Evolutionary conservation across 805 yeast species (phyloP).

Genomic region (Scheffersomyces coipomensis): DNA sequence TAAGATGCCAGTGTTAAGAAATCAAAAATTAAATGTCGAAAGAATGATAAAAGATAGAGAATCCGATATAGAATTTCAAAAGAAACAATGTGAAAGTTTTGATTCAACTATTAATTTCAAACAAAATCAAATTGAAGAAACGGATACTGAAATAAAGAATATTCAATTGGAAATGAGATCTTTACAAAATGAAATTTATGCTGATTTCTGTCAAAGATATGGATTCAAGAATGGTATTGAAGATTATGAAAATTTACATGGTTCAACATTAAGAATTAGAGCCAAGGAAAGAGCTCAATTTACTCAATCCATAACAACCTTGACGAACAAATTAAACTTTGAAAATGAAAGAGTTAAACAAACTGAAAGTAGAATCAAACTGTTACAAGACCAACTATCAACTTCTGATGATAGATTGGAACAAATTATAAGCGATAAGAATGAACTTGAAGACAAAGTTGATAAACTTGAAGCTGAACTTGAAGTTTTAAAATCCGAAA

Average conservation of each 20-base stretch:
- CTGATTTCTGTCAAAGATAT: slow-evolving; percentile 52
- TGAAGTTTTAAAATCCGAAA: slow-evolving; percentile 21
- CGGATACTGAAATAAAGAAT: slow-evolving; percentile 19
- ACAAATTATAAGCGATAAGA: slow-evolving; percentile 31
- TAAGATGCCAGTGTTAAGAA: slow-evolving; percentile 43
- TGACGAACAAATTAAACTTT: slow-evolving; percentile 61
- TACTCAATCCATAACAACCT: slow-evolving; percentile 56
- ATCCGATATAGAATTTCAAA: slow-evolving; percentile 53
- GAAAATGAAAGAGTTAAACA: slow-evolving; percentile 61
- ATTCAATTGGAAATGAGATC: slow-evolving; percentile 14
- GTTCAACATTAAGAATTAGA: slow-evolving; percentile 52
- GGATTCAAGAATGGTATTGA: slow-evolving; percentile 53
- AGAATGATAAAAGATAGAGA: slow-evolving; percentile 45
- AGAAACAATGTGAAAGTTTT: slow-evolving; percentile 17
- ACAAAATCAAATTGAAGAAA: slow-evolving; percentile 8
- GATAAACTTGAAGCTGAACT: slow-evolving; percentile 27
- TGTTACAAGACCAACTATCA: slow-evolving; percentile 38
- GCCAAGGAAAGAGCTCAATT: slow-evolving; percentile 62
- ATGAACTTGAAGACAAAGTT: slow-evolving; percentile 17
- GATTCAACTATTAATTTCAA: slow-evolving; percentile 15
- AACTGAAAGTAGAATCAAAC: slow-evolving; percentile 44
- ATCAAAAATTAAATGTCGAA: slow-evolving; percentile 41
- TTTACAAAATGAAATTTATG: slow-evolving; percentile 47
- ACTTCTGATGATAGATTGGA: slow-evolving; percentile 33
- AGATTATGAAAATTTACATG: slow-evolving; percentile 72